Evolutionary conservation across 169 alveolate genomes (phyloP), one percentile per base, ranked within the genome.

Genomic region (Cryptosporidium sp.): DNA sequence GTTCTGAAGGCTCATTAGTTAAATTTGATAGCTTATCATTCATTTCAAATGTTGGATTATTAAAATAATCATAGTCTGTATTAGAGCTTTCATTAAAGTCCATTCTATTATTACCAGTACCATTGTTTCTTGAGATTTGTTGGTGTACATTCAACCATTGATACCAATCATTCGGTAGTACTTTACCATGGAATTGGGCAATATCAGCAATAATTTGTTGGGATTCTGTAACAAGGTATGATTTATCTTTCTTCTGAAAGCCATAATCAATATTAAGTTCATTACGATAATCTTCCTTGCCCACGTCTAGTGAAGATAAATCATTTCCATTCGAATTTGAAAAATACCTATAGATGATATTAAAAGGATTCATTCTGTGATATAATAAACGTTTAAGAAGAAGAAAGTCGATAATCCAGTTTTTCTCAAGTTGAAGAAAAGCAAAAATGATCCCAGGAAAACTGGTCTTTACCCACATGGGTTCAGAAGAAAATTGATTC

Each of bases 401-500:
- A 18, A 45, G 50, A 50, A 80, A 80, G 33, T 80, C 89, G 9
- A 80, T 80, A 29, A 80, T 62, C 89, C 89, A 80, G 67, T 62
- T 80, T 31, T 80, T 80, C 29, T 80, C 89, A n/a, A 80, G 67
- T 29, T 80, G 89, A 39, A 80, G 75, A 65, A 41, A 80, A 3
- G 89, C 89, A 62, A 65, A 80, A 5, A 80, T 80, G 0, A 80
- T 35, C 1, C 89, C 75, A 41, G 89, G 89, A 16, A 65, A 62
- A 33, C 89, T 80, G 6, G 75, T 65, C 43, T 80, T 80, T 16
- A 80, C 75, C 89, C 89, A 80, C 89, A 80, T 80, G 14, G 89
- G 89, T 48, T 62, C 75, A 4, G 75, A 61, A 31, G 65, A 16
- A n/a, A 62, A 39, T 16, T 80, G 62, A 26, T 59, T 50, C 48